Evolutionary conservation across 148 eudicot species (phyloP).

Genomic region (Rhododendron simsii): DNA sequence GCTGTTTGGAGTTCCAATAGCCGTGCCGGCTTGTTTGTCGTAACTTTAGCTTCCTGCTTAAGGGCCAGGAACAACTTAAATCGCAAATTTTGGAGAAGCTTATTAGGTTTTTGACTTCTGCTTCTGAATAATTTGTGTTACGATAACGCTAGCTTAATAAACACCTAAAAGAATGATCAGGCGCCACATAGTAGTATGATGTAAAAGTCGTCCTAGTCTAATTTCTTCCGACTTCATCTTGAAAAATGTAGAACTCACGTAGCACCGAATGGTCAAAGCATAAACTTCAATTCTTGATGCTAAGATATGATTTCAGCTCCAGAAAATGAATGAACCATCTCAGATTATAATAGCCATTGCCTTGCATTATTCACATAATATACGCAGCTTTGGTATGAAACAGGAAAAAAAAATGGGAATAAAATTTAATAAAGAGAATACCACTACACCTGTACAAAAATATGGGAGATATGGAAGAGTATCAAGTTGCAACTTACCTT

Average conservation of each 20-base stretch:
- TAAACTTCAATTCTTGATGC: neutral
- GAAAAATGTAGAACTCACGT: neutral
- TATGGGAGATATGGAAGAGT: neutral
- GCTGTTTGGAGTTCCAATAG: neutral
- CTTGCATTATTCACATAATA: conserved; percentile 1
- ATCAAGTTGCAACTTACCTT: neutral
- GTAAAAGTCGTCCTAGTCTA: neutral
- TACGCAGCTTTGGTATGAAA: neutral
- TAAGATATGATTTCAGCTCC: neutral
- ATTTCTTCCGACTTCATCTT: neutral
- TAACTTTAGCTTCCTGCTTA: neutral
- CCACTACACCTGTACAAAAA: conserved; percentile 38
- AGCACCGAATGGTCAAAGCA: neutral
- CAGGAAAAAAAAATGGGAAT: neutral
- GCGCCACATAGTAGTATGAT: neutral
- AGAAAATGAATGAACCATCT: neutral
- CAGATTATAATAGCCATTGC: neutral
- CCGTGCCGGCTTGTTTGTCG: neutral
- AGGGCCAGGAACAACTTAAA: neutral
- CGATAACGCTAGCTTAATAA: no score
- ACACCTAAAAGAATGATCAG: neutral
- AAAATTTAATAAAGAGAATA: neutral
- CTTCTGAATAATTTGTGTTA: neutral
- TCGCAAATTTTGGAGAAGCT: neutral
- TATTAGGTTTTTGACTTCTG: neutral